phyloP scores from a whole-genome alignment of 352 stramenopile genomes.

The Pythium aphanidermatum region DNA sequence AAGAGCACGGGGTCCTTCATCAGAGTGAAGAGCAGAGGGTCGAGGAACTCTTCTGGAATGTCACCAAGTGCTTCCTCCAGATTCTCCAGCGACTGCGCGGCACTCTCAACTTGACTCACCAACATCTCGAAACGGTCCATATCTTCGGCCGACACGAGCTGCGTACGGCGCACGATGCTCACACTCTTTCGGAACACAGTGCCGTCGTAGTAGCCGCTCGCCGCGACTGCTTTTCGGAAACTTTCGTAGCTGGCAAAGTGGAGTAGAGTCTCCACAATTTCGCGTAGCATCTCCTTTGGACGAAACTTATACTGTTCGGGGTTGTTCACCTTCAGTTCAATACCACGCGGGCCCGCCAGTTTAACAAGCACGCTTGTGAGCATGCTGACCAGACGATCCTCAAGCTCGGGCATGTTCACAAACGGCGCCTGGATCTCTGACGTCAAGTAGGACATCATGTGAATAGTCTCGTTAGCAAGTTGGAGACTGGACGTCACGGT shows the following conservation, averaged over 20 bases:
- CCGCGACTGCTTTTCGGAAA: constrained; percentile 90
- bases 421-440: constrained; percentile 94
- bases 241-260: constrained; percentile 89
- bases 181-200: constrained; percentile 69
- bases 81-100: constrained; percentile 36
- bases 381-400: constrained; percentile 94
- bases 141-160: constrained; percentile 39
- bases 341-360: constrained; percentile 87
- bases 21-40: constrained; percentile 92
- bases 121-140: constrained; percentile 55
- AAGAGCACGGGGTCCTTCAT: constrained; percentile 96
- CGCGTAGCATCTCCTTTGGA: constrained; percentile 95
- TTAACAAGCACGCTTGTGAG: constrained; percentile 95
- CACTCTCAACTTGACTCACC: constrained; percentile 43
- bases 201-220: constrained; percentile 83
- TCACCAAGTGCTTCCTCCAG: constrained; percentile 85
- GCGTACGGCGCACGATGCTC: constrained; percentile 58
- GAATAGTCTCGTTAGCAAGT: constrained; percentile 96
- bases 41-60: constrained; percentile 95
- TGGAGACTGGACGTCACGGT: constrained; percentile 92
- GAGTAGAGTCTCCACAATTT: constrained; percentile 94
- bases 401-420: constrained; percentile 89
- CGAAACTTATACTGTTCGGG: constrained; percentile 98
- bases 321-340: constrained; percentile 97
- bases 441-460: constrained; percentile 97